These are phyloP conservation scores for Candida sakaeoensis DNA, from an alignment of 805 yeast species.

Conservation along the genomic window DNA sequence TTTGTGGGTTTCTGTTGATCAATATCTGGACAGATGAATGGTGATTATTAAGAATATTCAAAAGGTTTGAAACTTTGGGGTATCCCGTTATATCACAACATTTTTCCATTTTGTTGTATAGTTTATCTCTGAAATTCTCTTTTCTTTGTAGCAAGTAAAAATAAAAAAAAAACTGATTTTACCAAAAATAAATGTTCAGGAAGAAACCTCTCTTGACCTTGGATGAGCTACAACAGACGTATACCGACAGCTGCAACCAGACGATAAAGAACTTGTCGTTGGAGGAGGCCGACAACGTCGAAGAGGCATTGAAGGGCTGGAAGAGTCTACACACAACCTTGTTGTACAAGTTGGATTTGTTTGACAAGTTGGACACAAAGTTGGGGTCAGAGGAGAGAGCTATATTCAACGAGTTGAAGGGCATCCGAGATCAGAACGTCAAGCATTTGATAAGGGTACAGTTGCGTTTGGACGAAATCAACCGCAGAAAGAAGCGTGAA, in stretches of 20 bases:
- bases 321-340: slow-evolving; percentile 63
- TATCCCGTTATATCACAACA: slow-evolving; percentile 48
- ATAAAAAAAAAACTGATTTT: background rate
- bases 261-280: slow-evolving; percentile 54
- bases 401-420: slow-evolving; percentile 29
- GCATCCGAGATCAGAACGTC: slow-evolving; percentile 40
- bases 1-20: slow-evolving; percentile 25
- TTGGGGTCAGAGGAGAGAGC: slow-evolving; percentile 21
- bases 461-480: slow-evolving; percentile 35
- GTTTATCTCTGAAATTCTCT: no score
- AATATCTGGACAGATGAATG: slow-evolving; percentile 35
- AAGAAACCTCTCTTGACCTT: slow-evolving; percentile 54
- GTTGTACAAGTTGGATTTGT: slow-evolving; percentile 52
- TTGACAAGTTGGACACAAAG: slow-evolving; percentile 38
- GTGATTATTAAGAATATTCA: slow-evolving; percentile 41
- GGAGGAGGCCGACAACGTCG: slow-evolving; percentile 52
- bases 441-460: slow-evolving; percentile 40
- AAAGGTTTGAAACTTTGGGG: slow-evolving; percentile 32
- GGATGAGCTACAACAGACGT: slow-evolving; percentile 57
- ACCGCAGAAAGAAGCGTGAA: slow-evolving; percentile 19
- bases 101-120: no score
- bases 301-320: slow-evolving; percentile 69
- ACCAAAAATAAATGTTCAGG: slow-evolving; percentile 39
- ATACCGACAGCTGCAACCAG: slow-evolving; percentile 58
- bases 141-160: slow-evolving; percentile 3